Base-by-base conservation (phyloP, 352 stramenopile species). In the Globisporangium canariense region DNA sequence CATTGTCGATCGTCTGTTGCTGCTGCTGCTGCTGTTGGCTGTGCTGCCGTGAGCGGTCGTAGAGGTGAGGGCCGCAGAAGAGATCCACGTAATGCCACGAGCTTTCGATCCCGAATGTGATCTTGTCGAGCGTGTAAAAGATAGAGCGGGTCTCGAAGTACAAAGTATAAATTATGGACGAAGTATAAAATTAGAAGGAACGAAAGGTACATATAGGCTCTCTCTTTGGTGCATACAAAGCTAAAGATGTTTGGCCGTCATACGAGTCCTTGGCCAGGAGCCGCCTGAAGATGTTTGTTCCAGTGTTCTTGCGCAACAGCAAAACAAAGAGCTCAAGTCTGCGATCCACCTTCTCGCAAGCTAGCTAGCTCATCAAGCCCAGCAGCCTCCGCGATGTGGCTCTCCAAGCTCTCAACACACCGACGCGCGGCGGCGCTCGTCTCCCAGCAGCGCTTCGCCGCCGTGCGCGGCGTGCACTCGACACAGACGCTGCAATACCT, bases 401-500 rank as follows among this genome's bases (percentile, higher is more conserved):
- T 64, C 58, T 64, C 58, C 14, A 64, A 57, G 58, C 58, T 64
- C 30, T 47, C 58, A 34, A 58, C 45, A 28, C 40, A 36, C 56
- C 16, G 22, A n/a, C 25, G 34, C 45, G 58, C 58, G 45, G 20
- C 45, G 8, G 58, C 58, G 32, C 58, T 63, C 45, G 28, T 63
- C 9, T 47, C 58, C 11, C 58, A 62, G 20, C 56, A 62, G 56
- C 56, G 56, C 56, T 62, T 53, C 25, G 56, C 56, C 11, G 40
- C 40, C 14, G 40, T 46, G 52, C 32, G 16, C 52, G 16, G 51
- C 30, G 51, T 62, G 25, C 56, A 65, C 46, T 65, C 59, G 59
- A 65, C 59, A 32, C 59, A 40, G 20, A 30, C 59, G 46, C 46
- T 65, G 59, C 32, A 65, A 20, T 64, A 71, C 68, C 70, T 89